Conservation (phyloP, 805 yeast genomes). For the Ascoidea tarda region DNA sequence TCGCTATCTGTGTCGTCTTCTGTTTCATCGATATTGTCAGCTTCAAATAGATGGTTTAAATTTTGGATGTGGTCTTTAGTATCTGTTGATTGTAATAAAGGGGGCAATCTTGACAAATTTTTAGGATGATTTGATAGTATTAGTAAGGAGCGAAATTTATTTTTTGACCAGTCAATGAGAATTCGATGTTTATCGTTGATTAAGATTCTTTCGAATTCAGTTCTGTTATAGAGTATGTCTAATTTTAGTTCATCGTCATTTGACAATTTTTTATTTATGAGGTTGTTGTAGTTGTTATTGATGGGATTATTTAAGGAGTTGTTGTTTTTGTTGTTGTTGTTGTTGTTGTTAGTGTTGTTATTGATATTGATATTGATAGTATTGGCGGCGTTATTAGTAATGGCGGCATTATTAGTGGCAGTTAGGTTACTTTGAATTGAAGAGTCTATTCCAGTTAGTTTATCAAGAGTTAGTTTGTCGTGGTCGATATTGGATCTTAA, state of each 20-base stretch:
- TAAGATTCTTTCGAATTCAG: slow-evolving; percentile 26
- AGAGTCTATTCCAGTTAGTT: not conserved
- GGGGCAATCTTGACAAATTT: slow-evolving; percentile 18
- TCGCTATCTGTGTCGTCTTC: slow-evolving; percentile 21
- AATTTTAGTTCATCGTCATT: slow-evolving; percentile 19
- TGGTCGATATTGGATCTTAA: too few relatives aligned
- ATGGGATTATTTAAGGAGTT: slow-evolving; percentile 6
- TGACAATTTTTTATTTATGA: slow-evolving; percentile 5
- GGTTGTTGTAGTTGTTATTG: not conserved
- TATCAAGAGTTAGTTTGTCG: too few relatives aligned
- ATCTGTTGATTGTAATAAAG: not conserved
- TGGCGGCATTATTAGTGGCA: not conserved
- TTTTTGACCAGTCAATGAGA: slow-evolving; percentile 50
- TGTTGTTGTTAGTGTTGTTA: slow-evolving; percentile 11
- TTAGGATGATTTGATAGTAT: slow-evolving; percentile 37
- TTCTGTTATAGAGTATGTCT: slow-evolving; percentile 39
- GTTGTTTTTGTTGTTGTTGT: not conserved
- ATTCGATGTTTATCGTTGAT: slow-evolving; percentile 49
- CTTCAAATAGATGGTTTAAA: slow-evolving; percentile 11
- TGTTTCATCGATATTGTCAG: slow-evolving; percentile 17
- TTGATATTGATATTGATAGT: slow-evolving; percentile 7
- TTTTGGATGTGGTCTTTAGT: slow-evolving; percentile 10
- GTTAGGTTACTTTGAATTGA: not conserved
- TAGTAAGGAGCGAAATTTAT: slow-evolving; percentile 49
- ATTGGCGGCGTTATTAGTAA: not conserved